Base-by-base conservation (phyloP, 116 monocot species). In the Dioscorea cayenensis region DNA sequence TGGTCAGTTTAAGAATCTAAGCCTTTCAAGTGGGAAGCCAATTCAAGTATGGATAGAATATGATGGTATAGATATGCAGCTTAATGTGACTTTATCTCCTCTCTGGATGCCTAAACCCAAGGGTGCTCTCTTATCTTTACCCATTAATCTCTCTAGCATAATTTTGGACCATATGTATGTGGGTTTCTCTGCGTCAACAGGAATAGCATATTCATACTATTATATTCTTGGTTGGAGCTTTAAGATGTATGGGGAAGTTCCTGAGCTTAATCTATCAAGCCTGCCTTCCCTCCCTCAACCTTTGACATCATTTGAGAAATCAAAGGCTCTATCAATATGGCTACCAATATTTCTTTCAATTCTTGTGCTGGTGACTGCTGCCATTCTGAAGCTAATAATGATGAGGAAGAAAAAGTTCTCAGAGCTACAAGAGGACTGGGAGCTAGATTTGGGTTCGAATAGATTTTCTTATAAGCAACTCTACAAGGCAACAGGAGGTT, bases 221-320 rank as follows among this genome's bases (percentile, higher is more conserved):
- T 82, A 78, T 36, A 66, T 82, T 66, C 73, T 82, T 60, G 82
- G 74, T 5, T 82, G 82, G 82, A 82, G 82, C 66, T 82, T 82
- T n/a, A 75, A 70, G 28, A 28, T 75, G 51, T 65, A 78, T 50
- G 78, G 82, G 14, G 10, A 20, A 49, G 82, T 78, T 62, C 70
- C 37, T 20, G 32, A 55, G 7, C 68, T 82, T 37, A 60, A 78
- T 65, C 29, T 64, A 50, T 60, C 69, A 23, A 71, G n/a, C 20
- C 63, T 82, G 5, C 78, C 82, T 32, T 28, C 72, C 19, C 68
- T 82, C n/a, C 82, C 82, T 12, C 69, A 21, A 68, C 1, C 20
- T n/a, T 7, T 17, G 18, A 25, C 14, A 49, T 38, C 38, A 49
- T 68, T 19, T 49, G 32, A 32, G 68, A 68, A 68, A 43, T 49